Base-by-base conservation (phyloP, 768 basidiomycete genomes). In the Suillus subalutaceus region DNA sequence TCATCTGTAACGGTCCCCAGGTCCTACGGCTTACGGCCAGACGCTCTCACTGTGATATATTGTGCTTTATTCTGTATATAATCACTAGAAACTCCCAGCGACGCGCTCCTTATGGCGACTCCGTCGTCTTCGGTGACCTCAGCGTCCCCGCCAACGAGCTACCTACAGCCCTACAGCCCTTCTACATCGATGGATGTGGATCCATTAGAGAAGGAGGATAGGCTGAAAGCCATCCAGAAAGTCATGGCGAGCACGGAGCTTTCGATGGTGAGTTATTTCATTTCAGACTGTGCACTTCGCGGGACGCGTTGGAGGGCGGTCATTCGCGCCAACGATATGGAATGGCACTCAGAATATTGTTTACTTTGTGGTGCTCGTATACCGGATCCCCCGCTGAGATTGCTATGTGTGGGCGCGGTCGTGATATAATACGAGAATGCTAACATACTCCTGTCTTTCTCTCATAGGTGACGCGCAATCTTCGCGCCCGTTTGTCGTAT, bases 81-180 rank as follows among this genome's bases (percentile, higher is more conserved):
- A 60, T 44, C 30, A 41, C 59, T 43, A 32, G 40, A 60, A 60
- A 63, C 43, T 69, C 62, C 35, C 13, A n/a, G 12, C n/a, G 77
- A 72, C 77, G 77, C 76, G 76, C 75, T 67, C 68, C 72, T 71
- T 60, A 93, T 93, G 92, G 88, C 90, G 72, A 89, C 91, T 46
- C 90, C 92, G 65, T 87, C 90, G 67, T 93, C 91, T 71, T 91
- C 91, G 68, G 85, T 90, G 72, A 93, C 92, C 75, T 92, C 92
- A 66, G 88, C 90, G 72, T 94, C 92, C 60, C 92, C 92, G 32
- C 88, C 89, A 69, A 82, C 88, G 75, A 78, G 85, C 74, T 90
- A 85, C 81, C 80, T 87, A 65, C 83, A 83, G 65, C 84, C 77
- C 41, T 70, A 79, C 76, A 77, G 79, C 56, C 72, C 79, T 63